These are phyloP conservation scores for Rubia occidens DNA, from an alignment of 305 asterid genomes.

Conservation along the genomic window DNA sequence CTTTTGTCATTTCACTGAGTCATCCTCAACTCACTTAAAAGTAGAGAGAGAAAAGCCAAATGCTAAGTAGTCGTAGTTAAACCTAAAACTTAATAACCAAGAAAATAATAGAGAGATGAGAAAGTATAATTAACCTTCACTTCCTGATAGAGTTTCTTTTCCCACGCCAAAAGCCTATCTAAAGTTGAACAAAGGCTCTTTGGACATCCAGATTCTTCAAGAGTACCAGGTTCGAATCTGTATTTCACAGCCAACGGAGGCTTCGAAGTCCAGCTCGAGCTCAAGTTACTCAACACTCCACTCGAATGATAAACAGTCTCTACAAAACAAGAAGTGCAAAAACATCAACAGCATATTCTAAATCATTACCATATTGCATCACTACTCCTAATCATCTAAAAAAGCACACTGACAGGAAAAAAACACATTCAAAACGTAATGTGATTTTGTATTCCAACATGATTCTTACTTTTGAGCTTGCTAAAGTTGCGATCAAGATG, in stretches of 20 bases:
- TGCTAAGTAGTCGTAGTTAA: constrained; percentile 5
- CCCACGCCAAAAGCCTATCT: constrained; percentile 97
- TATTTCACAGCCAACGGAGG: constrained; percentile 84
- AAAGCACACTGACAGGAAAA: not conserved
- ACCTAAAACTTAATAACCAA: not conserved
- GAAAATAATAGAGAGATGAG: not conserved
- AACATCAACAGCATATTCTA: not conserved
- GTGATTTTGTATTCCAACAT: not conserved
- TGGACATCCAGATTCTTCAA: constrained; percentile 47
- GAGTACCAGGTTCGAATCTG: constrained; percentile 52
- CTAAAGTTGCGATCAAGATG: constrained; percentile 80
- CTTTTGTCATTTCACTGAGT: constrained; percentile 25
- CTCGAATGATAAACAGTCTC: constrained; percentile 88
- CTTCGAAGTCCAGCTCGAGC: constrained; percentile 89
- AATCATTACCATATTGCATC: not conserved
- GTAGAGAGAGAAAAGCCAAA: not conserved
- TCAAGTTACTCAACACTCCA: constrained; percentile 80
- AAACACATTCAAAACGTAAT: not conserved
- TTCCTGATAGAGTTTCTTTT: constrained; percentile 82
- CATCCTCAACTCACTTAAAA: constrained; percentile 22
- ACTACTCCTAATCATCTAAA: not conserved
- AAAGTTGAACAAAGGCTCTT: constrained; percentile 80
- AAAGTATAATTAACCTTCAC: constrained; percentile 58
- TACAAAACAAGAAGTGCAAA: constrained; percentile 25
- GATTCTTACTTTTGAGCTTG: constrained; percentile 68